Evolutionary conservation across 768 basidiomycete species (phyloP).

Genomic region (Tricholomella constricta): DNA sequence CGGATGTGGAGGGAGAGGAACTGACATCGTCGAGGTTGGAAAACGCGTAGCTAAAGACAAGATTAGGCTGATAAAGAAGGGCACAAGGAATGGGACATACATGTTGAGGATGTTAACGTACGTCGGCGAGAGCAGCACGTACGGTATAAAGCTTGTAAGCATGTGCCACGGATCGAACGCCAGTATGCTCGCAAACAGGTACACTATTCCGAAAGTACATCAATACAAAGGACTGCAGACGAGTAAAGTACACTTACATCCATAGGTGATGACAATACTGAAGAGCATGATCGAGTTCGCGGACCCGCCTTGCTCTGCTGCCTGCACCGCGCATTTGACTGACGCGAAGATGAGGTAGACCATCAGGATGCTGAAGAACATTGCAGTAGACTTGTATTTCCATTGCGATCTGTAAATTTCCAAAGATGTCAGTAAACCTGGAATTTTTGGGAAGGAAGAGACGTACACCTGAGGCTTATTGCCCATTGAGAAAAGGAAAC

Average conservation of each 20-base stretch:
- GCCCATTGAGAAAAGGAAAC: slow-evolving; percentile 95
- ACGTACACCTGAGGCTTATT: slow-evolving; percentile 85
- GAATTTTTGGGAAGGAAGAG: not conserved
- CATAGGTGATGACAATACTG: slow-evolving; percentile 85
- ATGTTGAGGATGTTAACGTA: slow-evolving; percentile 79
- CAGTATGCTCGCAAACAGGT: slow-evolving; percentile 73
- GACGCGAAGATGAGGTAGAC: slow-evolving; percentile 84
- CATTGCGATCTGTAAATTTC: slow-evolving; percentile 56
- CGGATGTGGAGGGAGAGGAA: slow-evolving; percentile 9
- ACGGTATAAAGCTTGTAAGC: slow-evolving; percentile 87
- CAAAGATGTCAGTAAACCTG: no score
- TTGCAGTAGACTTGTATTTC: slow-evolving; percentile 85
- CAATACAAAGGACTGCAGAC: not conserved
- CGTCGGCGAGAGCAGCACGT: slow-evolving; percentile 82
- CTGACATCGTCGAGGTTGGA: slow-evolving; percentile 83
- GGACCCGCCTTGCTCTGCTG: slow-evolving; percentile 63
- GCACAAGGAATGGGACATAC: slow-evolving; percentile 41
- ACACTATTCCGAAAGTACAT: slow-evolving; percentile 48
- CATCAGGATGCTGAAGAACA: slow-evolving; percentile 76
- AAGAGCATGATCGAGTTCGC: slow-evolving; percentile 79
- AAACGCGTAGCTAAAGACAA: slow-evolving; percentile 68
- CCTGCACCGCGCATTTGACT: slow-evolving; percentile 75
- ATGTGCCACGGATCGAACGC: slow-evolving; percentile 98
- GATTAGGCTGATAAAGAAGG: slow-evolving; percentile 1
- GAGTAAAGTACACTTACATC: slow-evolving; percentile 44